These are phyloP conservation scores for Rhizodiscina lignyota DNA, from an alignment of 495 filamentous ascomycete genomes.

Conservation along the genomic window DNA sequence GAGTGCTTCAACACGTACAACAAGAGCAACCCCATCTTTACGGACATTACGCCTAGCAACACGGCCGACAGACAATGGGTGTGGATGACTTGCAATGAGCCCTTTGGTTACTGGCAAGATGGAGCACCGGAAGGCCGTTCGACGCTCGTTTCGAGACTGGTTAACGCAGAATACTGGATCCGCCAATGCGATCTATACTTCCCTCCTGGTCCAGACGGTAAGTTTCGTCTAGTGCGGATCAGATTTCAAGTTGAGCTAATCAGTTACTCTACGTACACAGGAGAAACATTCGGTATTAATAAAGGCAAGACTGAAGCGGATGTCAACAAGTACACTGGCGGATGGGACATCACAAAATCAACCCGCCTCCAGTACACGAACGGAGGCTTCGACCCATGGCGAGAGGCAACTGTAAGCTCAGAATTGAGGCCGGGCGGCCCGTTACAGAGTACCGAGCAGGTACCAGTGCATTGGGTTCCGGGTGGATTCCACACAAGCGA, in stretches of 20 bases:
- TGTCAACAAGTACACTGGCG: too few relatives aligned
- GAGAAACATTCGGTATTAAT: conserved; percentile 34
- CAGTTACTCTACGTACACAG: too few relatives aligned
- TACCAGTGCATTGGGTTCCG: too few relatives aligned
- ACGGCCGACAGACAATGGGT: conserved; percentile 40
- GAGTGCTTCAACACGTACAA: conserved; percentile 44
- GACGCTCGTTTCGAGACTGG: too few relatives aligned
- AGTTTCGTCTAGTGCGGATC: too few relatives aligned
- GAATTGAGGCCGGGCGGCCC: conserved; percentile 37
- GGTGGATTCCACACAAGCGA: too few relatives aligned
- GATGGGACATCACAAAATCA: conserved; percentile 35
- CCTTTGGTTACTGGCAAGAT: conserved; percentile 43
- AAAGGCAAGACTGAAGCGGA: conserved; percentile 32
- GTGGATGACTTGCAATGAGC: conserved; percentile 53
- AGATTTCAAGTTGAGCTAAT: too few relatives aligned
- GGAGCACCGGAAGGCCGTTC: too few relatives aligned
- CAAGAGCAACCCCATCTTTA: conserved; percentile 36
- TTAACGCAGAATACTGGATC: too few relatives aligned
- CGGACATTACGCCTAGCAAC: conserved; percentile 35
- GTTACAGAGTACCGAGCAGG: too few relatives aligned
- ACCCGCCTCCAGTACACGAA: conserved; percentile 45
- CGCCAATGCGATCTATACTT: too few relatives aligned
- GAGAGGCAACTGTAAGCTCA: conserved; percentile 32
- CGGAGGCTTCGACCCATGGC: conserved; percentile 48
- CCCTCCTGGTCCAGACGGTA: too few relatives aligned